Percentiles rank a stretch among this genome's conserved stretches.
These are phyloP conservation scores for Sphaerulina vaccinii DNA, from an alignment of 2,329 filamentous ascomycete species.

Conservation along the genomic window DNA sequence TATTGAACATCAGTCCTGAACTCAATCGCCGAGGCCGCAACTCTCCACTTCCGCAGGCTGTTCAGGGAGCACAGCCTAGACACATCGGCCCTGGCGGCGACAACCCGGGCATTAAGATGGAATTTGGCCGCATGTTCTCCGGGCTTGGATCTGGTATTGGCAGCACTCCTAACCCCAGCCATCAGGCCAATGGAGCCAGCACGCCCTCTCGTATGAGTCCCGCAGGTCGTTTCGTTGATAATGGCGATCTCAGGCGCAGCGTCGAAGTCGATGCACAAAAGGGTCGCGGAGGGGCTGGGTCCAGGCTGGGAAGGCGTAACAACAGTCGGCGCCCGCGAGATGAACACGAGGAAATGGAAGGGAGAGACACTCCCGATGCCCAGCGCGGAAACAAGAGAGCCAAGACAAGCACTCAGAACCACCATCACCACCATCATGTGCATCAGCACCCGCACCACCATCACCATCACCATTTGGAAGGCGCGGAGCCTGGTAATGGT, in stretches of 20 bases:
- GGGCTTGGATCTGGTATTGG: conserved; percentile 77
- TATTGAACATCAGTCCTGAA: conserved; percentile 71
- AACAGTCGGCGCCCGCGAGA: conserved; percentile 68
- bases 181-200: conserved; percentile 51
- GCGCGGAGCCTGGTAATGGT: conserved; percentile 13
- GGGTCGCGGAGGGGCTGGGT: conserved; percentile 41
- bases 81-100: conserved; percentile 76
- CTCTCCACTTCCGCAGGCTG: conserved; percentile 87
- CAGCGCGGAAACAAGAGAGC: conserved; percentile 66
- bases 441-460: conserved; percentile 48
- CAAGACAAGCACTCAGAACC: conserved; percentile 47
- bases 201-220: conserved; percentile 50
- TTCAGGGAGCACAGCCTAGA: conserved; percentile 85
- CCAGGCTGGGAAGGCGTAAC: conserved; percentile 53
- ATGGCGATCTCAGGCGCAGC: conserved; percentile 29
- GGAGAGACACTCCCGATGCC: conserved; percentile 33
- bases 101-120: conserved; percentile 80
- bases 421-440: conserved; percentile 58
- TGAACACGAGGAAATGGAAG: conserved; percentile 64
- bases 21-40: conserved; percentile 78
- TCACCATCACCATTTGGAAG: conserved; percentile 35
- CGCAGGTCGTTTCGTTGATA: conserved; percentile 33
- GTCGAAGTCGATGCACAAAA: conserved; percentile 28
- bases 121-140: conserved; percentile 91
- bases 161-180: conserved; percentile 47